These are phyloP conservation scores for Stipa capillata DNA, from an alignment of 176 grass and related monocot genomes.

Conservation along the genomic window DNA sequence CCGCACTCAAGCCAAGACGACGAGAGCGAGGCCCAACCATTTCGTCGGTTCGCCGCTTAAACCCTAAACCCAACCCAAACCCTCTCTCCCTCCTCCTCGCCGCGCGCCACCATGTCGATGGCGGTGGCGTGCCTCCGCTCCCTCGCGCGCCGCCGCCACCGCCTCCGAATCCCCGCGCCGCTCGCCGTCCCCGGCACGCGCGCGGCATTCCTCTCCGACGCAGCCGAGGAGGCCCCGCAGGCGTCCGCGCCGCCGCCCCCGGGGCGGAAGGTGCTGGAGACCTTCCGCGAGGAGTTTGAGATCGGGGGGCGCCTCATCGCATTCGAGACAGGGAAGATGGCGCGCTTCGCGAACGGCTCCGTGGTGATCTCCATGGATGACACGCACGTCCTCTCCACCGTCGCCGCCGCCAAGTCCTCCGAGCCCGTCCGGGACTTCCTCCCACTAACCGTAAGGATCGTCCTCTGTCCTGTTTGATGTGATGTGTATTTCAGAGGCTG, in stretches of 20 bases:
- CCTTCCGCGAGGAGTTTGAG: constrained; percentile 79
- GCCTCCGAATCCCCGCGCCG: not conserved
- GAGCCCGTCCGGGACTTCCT: constrained; percentile 82
- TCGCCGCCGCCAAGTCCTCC: constrained; percentile 54
- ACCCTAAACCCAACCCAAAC: too few relatives aligned
- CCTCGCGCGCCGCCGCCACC: constrained; percentile 28
- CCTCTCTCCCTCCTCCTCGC: not conserved
- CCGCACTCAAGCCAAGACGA: not conserved
- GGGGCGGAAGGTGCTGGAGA: constrained; percentile 58
- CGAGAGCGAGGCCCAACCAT: constrained; percentile 15
- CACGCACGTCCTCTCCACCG: constrained; percentile 74
- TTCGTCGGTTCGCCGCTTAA: constrained; percentile 28
- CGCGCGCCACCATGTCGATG: constrained; percentile 34
- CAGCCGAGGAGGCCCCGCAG: constrained; percentile 14
- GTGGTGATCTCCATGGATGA: constrained; percentile 90
- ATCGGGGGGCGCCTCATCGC: constrained; percentile 66
- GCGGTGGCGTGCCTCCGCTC: constrained; percentile 43
- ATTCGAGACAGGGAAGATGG: constrained; percentile 87
- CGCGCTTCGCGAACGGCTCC: constrained; percentile 82
- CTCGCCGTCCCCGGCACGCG: not conserved
- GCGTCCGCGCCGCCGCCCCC: constrained; percentile 10
- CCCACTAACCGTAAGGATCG: constrained; percentile 59
- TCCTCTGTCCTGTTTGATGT: not conserved
- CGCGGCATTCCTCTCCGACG: constrained; percentile 28
- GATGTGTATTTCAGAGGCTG: not conserved